Base-by-base conservation (phyloP, 805 yeast genomes). In the Wickerhamomyces chaumierensis region DNA sequence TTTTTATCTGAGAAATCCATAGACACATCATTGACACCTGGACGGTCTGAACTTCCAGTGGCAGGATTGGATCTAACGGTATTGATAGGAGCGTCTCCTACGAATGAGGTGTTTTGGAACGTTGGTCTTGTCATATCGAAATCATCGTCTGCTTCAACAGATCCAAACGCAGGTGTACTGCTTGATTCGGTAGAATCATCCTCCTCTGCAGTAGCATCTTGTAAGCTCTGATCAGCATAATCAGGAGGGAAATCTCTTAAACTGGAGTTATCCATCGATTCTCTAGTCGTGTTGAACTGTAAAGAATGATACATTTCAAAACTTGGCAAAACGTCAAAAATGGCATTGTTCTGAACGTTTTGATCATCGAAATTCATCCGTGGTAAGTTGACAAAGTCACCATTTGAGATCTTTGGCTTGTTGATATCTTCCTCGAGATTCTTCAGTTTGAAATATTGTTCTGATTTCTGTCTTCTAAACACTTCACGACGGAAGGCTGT, bases 281-380 rank as follows among this genome's bases (percentile, higher is more conserved):
- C 75, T 39, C 50, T 65, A 44, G 58, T 69, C 46, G 49, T 68
- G 57, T 48, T 70, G 36, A 58, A 49, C 37, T 62, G 65, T 33
- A 64, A 37, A 2, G 62, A 68, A 47, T 73, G 76, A 48, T 75
- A 77, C 78, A 79, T 73, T 44, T 78, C 81, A 49, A 78, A 79
- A 0, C 84, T 75, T 0, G 85, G 87, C 28, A 79, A 53, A 2
- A 78, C 70, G 47, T 78, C 84, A 37, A 74, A 61, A 12, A 59
- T 41, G 6, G 45, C 34, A 9, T 42, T 47, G 7, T 45, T 42
- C 19, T 38, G 39, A 11, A 35, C 35, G 18, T 37, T 33, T 13
- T 28, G 36, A 4, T 39, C 39, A n/a, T n/a, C n/a, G n/a, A n/a
- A n/a, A n/a, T n/a, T n/a, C n/a, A n/a, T n/a, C n/a, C n/a, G n/a